Evolutionary conservation across 2,329 filamentous ascomycete genomes (phyloP), one percentile per base, ranked within the genome.

Genomic region (Paecilomyces dactylethromorphus): DNA sequence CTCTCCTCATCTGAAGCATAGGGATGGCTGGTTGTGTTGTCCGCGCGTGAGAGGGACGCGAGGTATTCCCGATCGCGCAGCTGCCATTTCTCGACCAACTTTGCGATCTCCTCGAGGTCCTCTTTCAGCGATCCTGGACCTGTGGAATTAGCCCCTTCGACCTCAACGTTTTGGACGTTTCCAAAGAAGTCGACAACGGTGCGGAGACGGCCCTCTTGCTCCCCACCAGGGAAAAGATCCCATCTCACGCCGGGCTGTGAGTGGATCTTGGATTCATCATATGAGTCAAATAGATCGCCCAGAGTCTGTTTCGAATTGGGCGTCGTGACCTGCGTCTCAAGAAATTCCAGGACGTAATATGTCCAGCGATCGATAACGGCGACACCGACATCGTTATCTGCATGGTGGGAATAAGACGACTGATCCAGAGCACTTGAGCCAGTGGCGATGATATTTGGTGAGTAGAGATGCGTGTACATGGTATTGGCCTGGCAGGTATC

Each of bases 401-500:
- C 94, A 74, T 99, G 94, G 77, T 99, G 94, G 1, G 91, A 96
- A 77, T 99, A 99, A 0, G 90, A 96, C 4, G 91, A 96, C 75
- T 99, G 91, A 71, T 97, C 93, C 61, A 97, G 88, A 73, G 94
- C 92, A 2, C 90, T 95, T 32, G 91, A 96, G n/a, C 94, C 94
- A 0, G 95, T 99, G 0, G 94, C 94, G 69, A 99, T 92, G 68
- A 99, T 97, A 70, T 97, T 97, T 54, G 93, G 93, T 4, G 92
- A 96, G 80, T 99, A 99, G 70, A 99, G 91, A 68, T 96, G 93
- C 72, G 88, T 93, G 79, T 96, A 99, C 92, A 99, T 97, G 32
- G 94, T 99, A 75, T 99, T 99, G 58, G 94, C 94, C 78, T 99
- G 94, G 79, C 94, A 99, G 0, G 94, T 99, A 75, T 99, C 94